Percentiles rank a stretch among this genome's conserved stretches.
Evolutionary conservation across 176 grass and related monocot species (phyloP).

Genomic region (Oryza punctata): DNA sequence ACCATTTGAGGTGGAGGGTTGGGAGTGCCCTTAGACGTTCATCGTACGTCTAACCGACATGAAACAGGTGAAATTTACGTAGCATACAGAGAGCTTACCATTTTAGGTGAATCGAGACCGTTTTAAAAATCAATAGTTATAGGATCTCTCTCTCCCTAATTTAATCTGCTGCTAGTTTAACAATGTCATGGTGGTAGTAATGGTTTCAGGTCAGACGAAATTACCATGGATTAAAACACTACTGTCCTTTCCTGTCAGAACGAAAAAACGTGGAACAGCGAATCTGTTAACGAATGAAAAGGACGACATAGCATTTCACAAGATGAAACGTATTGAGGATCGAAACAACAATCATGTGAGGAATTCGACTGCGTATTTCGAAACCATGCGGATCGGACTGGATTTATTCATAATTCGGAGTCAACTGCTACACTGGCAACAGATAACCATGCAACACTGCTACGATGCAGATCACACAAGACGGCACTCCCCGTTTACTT

Average conservation of each 20-base stretch:
- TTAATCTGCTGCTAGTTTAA: too few species aligned
- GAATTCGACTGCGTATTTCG: background rate
- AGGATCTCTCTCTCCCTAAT: too few species aligned
- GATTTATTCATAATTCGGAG: conserved; percentile 20
- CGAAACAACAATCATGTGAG: background rate
- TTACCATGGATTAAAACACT: background rate
- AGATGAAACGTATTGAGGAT: background rate
- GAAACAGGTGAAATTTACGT: too few species aligned
- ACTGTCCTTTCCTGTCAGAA: background rate
- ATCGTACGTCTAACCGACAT: too few species aligned
- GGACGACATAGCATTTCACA: background rate
- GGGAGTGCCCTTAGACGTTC: too few species aligned
- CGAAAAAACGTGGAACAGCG: background rate
- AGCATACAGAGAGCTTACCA: too few species aligned
- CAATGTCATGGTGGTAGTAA: background rate
- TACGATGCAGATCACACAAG: background rate
- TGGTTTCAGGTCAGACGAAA: background rate
- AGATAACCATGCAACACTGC: background rate
- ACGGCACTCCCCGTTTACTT: conserved; percentile 3
- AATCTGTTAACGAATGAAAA: background rate
- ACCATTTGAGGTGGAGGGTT: too few species aligned
- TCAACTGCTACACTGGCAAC: conserved; percentile 12
- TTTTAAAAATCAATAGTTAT: too few species aligned
- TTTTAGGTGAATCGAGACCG: too few species aligned
- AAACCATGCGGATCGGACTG: background rate